Base-by-base conservation (phyloP, 108 stramenopile genomes). In the Epithemia pelagica region DNA sequence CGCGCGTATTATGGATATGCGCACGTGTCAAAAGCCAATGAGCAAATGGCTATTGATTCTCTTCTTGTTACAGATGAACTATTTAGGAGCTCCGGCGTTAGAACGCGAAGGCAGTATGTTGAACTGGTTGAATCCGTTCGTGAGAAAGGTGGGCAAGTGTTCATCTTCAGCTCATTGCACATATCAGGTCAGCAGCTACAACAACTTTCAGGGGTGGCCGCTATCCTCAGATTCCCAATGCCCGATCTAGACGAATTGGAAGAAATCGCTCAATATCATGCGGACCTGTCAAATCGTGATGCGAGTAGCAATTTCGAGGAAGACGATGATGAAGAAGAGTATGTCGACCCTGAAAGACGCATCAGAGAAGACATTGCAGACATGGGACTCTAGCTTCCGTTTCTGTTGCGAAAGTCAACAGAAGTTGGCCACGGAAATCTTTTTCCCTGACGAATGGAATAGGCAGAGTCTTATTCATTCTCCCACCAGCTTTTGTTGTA, bases 181-280 rank as follows among this genome's bases (percentile, higher is more conserved):
- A 82, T 92, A 0, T 90, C 94, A 2, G 98, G 98, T 30, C 90
- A 96, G 69, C 94, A 97, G 78, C 74, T 99, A 62, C 82, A 88
- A 63, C 93, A 93, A 71, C 86, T 97, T 0, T 80, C 84, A 1
- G 97, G 97, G 19, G 90, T 99, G 0, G 97, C 98, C n/a, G 98
- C 92, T 15, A 94, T 96, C 31, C 74, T 95, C 22, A 70, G 96
- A 52, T 96, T 81, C 81, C 94, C 96, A 32, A 51, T 97, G 46
- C 89, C 88, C 25, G 91, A 91, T 67, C 65, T 92, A 52, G 94
- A 88, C 37, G 88, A 93, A 66, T 51, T 89, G 64, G 88, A 88
- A 31, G 77, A 88, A 30, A 64, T 73, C 62, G 87, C 82, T n/a
- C 72, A 64, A 8, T 2, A 63, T 51, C 59, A 71, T 15, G 23